Evolutionary conservation across 176 grass and related monocot genomes (phyloP).

Genomic region (Phoenix dactylifera): DNA sequence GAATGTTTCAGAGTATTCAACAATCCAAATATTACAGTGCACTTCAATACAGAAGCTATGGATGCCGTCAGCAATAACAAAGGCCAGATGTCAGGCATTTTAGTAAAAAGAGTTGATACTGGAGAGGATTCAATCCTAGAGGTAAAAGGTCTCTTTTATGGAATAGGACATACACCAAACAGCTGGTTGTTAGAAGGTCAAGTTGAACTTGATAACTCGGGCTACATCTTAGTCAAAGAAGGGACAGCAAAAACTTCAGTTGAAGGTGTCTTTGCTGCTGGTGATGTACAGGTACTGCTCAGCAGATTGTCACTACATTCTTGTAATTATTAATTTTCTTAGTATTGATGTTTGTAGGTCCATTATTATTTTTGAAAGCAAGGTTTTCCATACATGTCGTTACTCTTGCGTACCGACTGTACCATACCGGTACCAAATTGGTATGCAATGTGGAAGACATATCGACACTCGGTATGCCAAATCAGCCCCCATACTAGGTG

Average conservation of each 20-base stretch:
- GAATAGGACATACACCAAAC: conserved; percentile 95
- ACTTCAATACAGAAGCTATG: conserved; percentile 84
- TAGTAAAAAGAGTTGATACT: conserved; percentile 49
- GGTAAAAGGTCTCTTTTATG: conserved; percentile 95
- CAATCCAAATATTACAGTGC: conserved; percentile 94
- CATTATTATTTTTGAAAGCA: too few relatives aligned
- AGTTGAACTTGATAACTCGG: conserved; percentile 71
- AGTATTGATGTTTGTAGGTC: too few relatives aligned
- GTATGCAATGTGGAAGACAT: too few relatives aligned
- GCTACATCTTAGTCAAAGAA: conserved; percentile 83
- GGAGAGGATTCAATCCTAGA: conserved; percentile 64
- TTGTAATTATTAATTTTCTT: too few relatives aligned
- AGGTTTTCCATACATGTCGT: too few relatives aligned
- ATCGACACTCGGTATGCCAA: too few relatives aligned
- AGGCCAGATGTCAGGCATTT: conserved; percentile 88
- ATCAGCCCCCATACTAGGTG: too few relatives aligned
- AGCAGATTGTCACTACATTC: too few relatives aligned
- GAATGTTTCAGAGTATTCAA: conserved; percentile 99
- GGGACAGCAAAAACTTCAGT: conserved; percentile 78
- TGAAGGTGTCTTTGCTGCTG: conserved; percentile 96
- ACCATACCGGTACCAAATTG: too few relatives aligned
- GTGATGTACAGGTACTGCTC: conserved; percentile 78
- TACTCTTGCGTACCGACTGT: too few relatives aligned
- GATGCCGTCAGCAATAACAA: conserved; percentile 84
- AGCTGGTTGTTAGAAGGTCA: conserved; percentile 84